Base-by-base conservation (phyloP, 2,329 filamentous ascomycete species). In the Boeremia exigua region DNA sequence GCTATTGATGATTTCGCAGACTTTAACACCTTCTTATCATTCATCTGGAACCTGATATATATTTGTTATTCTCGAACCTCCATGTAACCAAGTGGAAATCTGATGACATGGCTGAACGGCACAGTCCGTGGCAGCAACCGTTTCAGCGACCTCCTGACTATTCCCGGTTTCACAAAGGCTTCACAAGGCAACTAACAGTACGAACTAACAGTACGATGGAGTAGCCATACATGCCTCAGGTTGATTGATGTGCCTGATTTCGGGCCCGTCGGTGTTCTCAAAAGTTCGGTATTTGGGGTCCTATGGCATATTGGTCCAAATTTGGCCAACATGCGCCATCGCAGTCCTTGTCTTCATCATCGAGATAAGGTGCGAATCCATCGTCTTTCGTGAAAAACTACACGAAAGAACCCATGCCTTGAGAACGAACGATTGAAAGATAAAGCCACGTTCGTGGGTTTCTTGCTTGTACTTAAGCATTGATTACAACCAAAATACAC, bases 161-260 rank as follows among this genome's bases (percentile, higher is more conserved):
- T 59, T 39, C 23, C 54, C 40, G 25, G 65, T 67, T 69, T 69
- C 63, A 67, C 54, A 27, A 61, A 34, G 36, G 54, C 56, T 58
- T 60, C 61, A 52, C 49, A 38, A 56, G 53, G 52, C 49, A 61
- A 51, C 30, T 49, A 50, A 48, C 39, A 37, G 37, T 23, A 23
- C 19, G 19, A 23, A 51, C 30, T 49, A 50, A 48, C 39, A 37
- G 37, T 15, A 51, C 28, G 27, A 29, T 32, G 53, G 54, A 48
- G 43, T 53, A 56, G 28, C 5, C 4, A 36, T 46, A 2, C 15
- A 30, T 51, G 53, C 53, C 53, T 51, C 53, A 51, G 47, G 42
- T 47, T 56, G 25, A 50, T 56, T 56, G 32, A 14, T 36, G 17
- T 25, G 30, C 30, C 29, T 42, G 19, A 2, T 6, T 5, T 12